Evolutionary conservation across 2,329 filamentous ascomycete species (phyloP), one percentile per base, ranked within the genome.

Genomic region (Claviceps sp.): DNA sequence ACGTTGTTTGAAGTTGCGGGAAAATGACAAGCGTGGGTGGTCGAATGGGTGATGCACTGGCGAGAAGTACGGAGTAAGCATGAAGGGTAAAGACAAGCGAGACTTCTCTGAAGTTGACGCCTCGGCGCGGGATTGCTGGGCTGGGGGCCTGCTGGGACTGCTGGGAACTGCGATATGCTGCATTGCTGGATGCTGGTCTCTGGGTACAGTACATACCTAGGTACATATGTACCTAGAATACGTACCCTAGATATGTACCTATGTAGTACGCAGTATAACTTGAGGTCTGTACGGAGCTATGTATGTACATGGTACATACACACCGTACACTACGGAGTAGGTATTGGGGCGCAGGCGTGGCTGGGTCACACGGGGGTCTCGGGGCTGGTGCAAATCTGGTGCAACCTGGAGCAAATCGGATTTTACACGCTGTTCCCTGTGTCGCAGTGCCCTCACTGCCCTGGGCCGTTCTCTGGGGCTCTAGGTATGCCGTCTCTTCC

Each of bases 61-160:
- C 30, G 9, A 30, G 26, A 48, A 43, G 46, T n/a, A n/a, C n/a
- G n/a, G n/a, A n/a, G n/a, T 9, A 38, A 52, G 38, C 37, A 40
- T 30, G 34, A 44, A 44, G 20, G 18, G 37, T 18, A 49, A 34
- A 34, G 49, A 40, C 38, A 34, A 34, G 43, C 48, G 26, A 46
- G 40, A 46, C 26, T 49, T 30, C 24, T 8, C 40, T 43, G 47
- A 42, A 42, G 47, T 53, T 50, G 44, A 53, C 40, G 51, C 51
- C 51, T 41, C 16, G 11, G 24, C 22, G 44, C 26, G 14, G 44
- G 44, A 36, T 11, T 36, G 44, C 44, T 47, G 44, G 26, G 44
- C 42, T 24, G 42, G 41, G 41, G 41, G 22, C 9, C 20, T 20
- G 40, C 40, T 41, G 16, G 18, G 18, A 18, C 42, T 26, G 42